These are phyloP conservation scores for Bassia scoparia DNA, from an alignment of 148 eudicot species.

Conservation along the genomic window DNA sequence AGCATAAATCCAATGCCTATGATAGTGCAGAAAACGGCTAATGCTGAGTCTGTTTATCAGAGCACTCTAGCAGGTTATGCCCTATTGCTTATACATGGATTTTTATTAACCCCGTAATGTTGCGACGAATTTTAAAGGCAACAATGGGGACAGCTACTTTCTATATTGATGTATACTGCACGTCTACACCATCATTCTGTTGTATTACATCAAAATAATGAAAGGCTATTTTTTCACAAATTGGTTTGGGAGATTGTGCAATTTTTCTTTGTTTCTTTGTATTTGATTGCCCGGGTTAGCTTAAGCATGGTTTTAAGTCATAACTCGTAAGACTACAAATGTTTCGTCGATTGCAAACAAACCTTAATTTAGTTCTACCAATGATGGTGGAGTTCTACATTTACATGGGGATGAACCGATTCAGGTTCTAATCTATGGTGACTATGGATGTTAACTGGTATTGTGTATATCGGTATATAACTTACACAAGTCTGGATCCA, in stretches of 20 bases:
- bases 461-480: no score
- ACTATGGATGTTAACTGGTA: no score
- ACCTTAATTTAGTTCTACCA: no score
- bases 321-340: no score
- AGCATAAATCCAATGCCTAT: conserved; percentile 94
- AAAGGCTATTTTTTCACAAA: neutral
- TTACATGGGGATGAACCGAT: no score
- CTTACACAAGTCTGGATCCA: no score
- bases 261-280: neutral
- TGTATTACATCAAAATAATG: neutral
- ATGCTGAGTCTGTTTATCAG: conserved; percentile 12
- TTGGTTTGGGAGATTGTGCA: neutral
- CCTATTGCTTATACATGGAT: conserved; percentile 34
- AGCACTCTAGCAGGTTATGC: conserved; percentile 2
- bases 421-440: no score
- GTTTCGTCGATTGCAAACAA: no score
- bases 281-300: no score
- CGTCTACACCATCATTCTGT: neutral
- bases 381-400: no score
- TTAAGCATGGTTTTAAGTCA: no score
- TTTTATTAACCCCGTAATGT: neutral
- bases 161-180: neutral
- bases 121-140: neutral
- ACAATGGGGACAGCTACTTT: neutral
- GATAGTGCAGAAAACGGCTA: conserved; percentile 92